Evolutionary conservation across 805 yeast species (phyloP), one percentile per base, ranked within the genome.

Genomic region (Cyberlindnera mrakii): DNA sequence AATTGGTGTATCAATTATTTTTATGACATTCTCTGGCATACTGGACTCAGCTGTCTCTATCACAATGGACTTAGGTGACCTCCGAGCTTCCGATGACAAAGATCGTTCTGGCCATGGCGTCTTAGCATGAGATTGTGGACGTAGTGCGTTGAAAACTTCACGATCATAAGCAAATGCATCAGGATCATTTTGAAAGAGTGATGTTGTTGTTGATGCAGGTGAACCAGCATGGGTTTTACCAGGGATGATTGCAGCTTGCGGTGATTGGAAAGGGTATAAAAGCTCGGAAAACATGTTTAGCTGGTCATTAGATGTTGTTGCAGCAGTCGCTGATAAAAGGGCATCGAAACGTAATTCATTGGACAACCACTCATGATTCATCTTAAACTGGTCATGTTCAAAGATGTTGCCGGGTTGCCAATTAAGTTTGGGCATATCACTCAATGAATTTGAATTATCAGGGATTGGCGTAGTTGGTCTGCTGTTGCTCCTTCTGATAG

Each of bases 341-440:
- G 88, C 89, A 52, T 83, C 89, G 49, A 80, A 87, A 40, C 84
- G 59, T 37, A 83, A 65, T 54, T 83, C 90, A 43, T 75, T 78
- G 14, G 88, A 79, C 18, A 83, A 67, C 88, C 88, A 82, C 50
- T 80, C 78, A 27, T 49, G 52, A 20, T 46, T 54, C 18, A 49
- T 37, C 25, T 40, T 49, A 8, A 43, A 41, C 17, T 43, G 43
- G 15, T 44, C 47, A 16, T 47, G 44, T 19, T 47, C 55, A 42
- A 53, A 52, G 23, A 52, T n/a, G 31, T 46, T 40, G 3, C 46
- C 48, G 17, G 41, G 36, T 25, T 47, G 48, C 47, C 51, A 45
- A 9, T 29, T 40, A 10, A 19, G 41, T 8, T 10, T 23, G 4
- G 11, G 27, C 9, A 10, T 23, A 19, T 39, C 40, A n/a, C 20